Evolutionary conservation across 2,329 filamentous ascomycete species (phyloP), one percentile per base, ranked within the genome.

Genomic region (Madurella fahalii): DNA sequence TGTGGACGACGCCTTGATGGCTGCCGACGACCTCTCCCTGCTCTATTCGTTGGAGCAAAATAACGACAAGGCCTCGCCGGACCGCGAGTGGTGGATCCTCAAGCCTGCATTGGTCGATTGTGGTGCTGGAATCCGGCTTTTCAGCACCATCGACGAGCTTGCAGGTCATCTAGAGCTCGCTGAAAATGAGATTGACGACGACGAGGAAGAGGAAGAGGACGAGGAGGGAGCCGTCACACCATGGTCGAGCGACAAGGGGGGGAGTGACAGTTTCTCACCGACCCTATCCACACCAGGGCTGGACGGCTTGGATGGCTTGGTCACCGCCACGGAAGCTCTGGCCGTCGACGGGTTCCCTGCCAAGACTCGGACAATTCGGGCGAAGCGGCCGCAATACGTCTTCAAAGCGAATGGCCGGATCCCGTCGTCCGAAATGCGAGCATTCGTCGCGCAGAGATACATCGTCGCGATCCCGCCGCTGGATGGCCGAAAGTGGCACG

Each of bases 21-120:
- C 69, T 1, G 69, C 71, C 0, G 71, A 73, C 37, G 69, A 72
- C 17, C 60, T 72, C 13, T 65, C 65, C 0, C 49, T 72, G 1
- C 40, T 72, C 20, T 67, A 64, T 40, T 71, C 70, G 0, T 65
- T 72, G 0, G 68, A 72, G 30, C 63, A 68, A 3, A 73, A 73
- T 34, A 67, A 63, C 17, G 40, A 34, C 8, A 70, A 63, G 44
- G 56, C 59, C 1, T 34, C 65, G 0, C 47, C 48, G 0, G 63
- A 72, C 1, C 61, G 71, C 1, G 66, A 72, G 32, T 73, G 71
- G 70, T 73, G 71, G 71, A 73, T 73, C 20, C 50, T 73, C 3
- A 73, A 73, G 47, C 70, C 71, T 2, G 70, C 71, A 0, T 60
- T 73, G 56, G 66, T 72, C 9, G 71, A 73, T 18, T 72, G 70